phyloP scores from a whole-genome alignment of 129 eudicot genomes.

The Tagetes patula region DNA sequence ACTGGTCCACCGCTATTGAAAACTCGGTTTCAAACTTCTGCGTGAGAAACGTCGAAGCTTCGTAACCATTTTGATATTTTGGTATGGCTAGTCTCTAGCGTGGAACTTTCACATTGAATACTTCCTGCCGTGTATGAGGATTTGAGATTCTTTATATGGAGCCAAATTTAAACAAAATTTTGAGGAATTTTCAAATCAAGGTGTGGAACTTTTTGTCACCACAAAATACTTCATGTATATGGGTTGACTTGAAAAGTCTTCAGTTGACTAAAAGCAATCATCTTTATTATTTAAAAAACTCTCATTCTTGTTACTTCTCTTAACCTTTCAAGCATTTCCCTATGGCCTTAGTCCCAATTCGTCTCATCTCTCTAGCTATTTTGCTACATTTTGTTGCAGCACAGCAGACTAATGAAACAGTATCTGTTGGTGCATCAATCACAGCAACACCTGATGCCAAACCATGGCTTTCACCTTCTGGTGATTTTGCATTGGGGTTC shows the following conservation, averaged over 20 bases:
- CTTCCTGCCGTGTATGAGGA: neutral
- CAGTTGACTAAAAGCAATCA: neutral
- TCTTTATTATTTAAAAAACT: neutral
- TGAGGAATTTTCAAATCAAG: neutral
- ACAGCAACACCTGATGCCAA: conserved; percentile 10
- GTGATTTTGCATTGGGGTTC: conserved; percentile 51
- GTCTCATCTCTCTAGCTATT: conserved; percentile 15
- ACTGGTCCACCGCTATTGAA: too few species aligned
- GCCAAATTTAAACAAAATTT: too few species aligned
- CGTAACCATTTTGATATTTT: neutral
- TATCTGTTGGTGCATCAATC: conserved; percentile 28
- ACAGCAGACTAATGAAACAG: conserved; percentile 23
- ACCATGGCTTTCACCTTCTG: conserved; percentile 37
- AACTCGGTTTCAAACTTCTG: neutral
- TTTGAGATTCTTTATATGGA: too few species aligned
- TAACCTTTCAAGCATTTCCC: neutral
- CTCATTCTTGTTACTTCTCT: neutral
- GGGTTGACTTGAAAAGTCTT: neutral
- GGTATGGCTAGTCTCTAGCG: neutral
- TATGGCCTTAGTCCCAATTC: conserved; percentile 11
- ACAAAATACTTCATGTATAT: neutral
- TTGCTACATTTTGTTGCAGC: conserved; percentile 18
- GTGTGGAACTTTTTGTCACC: neutral
- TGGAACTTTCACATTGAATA: neutral
- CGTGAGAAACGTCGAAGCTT: neutral